These are phyloP conservation scores for Globisporangium yorkense DNA, from an alignment of 352 stramenopile genomes.

Conservation along the genomic window DNA sequence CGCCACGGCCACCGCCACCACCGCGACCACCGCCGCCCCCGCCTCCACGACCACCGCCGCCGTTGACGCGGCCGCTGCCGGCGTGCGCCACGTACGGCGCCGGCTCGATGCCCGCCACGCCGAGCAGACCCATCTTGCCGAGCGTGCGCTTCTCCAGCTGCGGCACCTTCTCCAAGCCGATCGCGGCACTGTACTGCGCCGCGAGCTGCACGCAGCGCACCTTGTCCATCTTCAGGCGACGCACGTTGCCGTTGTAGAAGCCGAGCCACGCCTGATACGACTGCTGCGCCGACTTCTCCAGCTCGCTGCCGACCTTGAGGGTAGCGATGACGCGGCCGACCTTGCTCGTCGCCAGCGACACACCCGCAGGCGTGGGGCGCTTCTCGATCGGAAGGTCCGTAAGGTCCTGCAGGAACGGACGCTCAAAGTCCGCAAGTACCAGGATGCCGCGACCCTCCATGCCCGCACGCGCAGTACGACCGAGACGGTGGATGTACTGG, in stretches of 20 bases:
- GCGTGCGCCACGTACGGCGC: constrained; percentile 27
- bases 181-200: constrained; percentile 50
- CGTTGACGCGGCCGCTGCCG: constrained; percentile 18
- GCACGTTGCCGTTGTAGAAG: constrained; percentile 72
- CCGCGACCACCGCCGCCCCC: constrained; percentile 9
- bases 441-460: constrained; percentile 83
- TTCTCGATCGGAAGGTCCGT: constrained; percentile 38
- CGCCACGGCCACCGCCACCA: constrained; percentile 8
- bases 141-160: constrained; percentile 82
- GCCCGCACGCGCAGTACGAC: constrained; percentile 88
- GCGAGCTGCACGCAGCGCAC: constrained; percentile 65
- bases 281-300: constrained; percentile 74
- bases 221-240: constrained; percentile 35
- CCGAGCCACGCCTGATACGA: constrained; percentile 95
- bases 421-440: constrained; percentile 85
- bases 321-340: constrained; percentile 23
- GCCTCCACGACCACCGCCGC: constrained; percentile 6
- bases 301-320: constrained; percentile 38
- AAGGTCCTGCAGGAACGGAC: constrained; percentile 58
- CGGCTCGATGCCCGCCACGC: constrained; percentile 59
- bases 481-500: constrained; percentile 95
- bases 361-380: constrained; percentile 3
- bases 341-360: constrained; percentile 5
- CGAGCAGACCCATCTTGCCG: constrained; percentile 83
- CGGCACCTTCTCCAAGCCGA: constrained; percentile 65